Conservation (phyloP, 306 rosid genomes). For the Elaeagnus macrophylla region DNA sequence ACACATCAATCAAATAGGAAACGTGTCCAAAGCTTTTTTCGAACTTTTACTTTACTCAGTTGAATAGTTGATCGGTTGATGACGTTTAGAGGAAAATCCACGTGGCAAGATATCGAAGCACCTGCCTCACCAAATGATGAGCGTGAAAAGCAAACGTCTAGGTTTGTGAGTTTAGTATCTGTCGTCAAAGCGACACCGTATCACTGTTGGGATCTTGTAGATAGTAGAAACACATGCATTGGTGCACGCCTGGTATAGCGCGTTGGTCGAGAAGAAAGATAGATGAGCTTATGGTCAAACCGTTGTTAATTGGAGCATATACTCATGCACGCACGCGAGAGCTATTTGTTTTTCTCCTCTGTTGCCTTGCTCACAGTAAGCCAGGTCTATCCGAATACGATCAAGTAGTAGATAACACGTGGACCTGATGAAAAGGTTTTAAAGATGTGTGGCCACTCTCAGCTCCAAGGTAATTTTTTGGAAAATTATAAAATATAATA, state of each 20-base stretch:
- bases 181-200: conserved; percentile 13
- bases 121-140: conserved; percentile 22
- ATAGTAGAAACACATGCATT: conserved; percentile 30
- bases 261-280: background rate
- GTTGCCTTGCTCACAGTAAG: background rate
- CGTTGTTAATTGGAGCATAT: conserved; percentile 23
- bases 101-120: no score
- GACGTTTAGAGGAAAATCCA: no score
- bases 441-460: conserved; percentile 8
- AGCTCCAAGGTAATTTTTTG: no score
- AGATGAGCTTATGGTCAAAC: background rate
- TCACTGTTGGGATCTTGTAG: conserved; percentile 21
- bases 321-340: conserved; percentile 27
- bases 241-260: conserved; percentile 26
- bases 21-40: no score
- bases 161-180: background rate
- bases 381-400: no score
- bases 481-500: no score
- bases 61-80: no score
- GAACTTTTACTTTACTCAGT: no score
- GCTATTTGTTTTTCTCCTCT: background rate
- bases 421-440: background rate
- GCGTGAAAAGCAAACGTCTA: conserved; percentile 10
- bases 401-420: conserved; percentile 4
- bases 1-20: no score